Percentiles rank a stretch among this genome's conserved stretches.
phyloP scores from a whole-genome alignment of 352 stramenopile species.

The Lagenidium giganteum region DNA sequence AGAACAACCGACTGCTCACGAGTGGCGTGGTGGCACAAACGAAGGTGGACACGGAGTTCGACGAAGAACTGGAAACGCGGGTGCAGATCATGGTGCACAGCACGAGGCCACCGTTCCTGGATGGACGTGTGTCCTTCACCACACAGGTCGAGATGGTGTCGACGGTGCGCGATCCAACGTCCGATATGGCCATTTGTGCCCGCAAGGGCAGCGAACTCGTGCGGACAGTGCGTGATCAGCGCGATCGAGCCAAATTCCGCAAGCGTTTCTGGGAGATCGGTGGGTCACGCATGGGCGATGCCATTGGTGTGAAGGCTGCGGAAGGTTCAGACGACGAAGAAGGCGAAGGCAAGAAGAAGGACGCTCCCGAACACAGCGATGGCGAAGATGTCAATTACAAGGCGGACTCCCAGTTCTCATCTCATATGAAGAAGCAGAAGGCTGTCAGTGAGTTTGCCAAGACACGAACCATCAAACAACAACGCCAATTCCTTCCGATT shows the following conservation, averaged over 20 bases:
- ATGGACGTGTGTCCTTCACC: slow-evolving; percentile 93
- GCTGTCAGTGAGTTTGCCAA: slow-evolving; percentile 95
- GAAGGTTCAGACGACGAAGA: slow-evolving; percentile 55
- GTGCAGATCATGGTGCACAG: slow-evolving; percentile 98
- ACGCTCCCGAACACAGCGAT: slow-evolving; percentile 19
- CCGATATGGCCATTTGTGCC: slow-evolving; percentile 94
- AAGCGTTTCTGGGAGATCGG: slow-evolving; percentile 99
- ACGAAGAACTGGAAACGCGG: slow-evolving; percentile 92
- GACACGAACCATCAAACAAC: slow-evolving; percentile 93
- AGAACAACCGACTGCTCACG: slow-evolving; percentile 95
- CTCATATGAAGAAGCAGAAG: slow-evolving; percentile 90
- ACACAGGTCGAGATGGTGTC: slow-evolving; percentile 94
- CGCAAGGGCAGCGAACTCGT: slow-evolving; percentile 90
- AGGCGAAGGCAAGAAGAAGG: slow-evolving; percentile 21
- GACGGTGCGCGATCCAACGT: slow-evolving; percentile 94
- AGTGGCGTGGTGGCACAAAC: slow-evolving; percentile 87
- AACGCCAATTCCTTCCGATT: slow-evolving; percentile 96
- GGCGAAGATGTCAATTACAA: slow-evolving; percentile 89
- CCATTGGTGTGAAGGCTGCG: slow-evolving; percentile 87
- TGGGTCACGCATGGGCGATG: slow-evolving; percentile 95
- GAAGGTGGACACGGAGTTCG: slow-evolving; percentile 81
- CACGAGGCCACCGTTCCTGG: slow-evolving; percentile 97
- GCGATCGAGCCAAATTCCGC: slow-evolving; percentile 90
- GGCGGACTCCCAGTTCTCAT: slow-evolving; percentile 92
- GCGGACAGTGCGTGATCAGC: slow-evolving; percentile 67